Base-by-base conservation (phyloP, 106 monocot species). In the Dactylorhiza incarnata region DNA sequence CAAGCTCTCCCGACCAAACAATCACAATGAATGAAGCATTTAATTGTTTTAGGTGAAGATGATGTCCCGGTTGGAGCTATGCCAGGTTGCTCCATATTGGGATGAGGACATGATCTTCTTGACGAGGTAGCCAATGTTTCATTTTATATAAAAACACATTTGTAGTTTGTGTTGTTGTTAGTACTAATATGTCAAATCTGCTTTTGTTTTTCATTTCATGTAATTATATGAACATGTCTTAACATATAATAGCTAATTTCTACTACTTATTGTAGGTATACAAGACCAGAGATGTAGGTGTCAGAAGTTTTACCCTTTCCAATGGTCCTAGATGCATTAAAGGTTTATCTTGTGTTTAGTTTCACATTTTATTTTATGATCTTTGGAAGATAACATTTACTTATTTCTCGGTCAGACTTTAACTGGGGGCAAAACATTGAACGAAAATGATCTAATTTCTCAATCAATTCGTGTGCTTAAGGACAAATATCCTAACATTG, bases 21-120 rank as follows among this genome's bases (percentile, higher is more conserved):
- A n/a, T n/a, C n/a, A 59, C 22, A 59, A 63, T 24, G 24, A 63
- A 24, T 63, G 25, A 68, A 44, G 37, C 44, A 44, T 45, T 26
- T 53, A 71, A 23, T 68, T 78, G 49, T 65, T 82, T 56, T 69
- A 97, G 97, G 97, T 72, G 97, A 94, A 63, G 89, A 89, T n/a
- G 94, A 97, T 70, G 79, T 80, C 19, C 97, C 97, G 23, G 94
- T 97, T 84, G 97, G 94, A 80, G 97, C 97, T 49, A 97, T 97
- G 97, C 97, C 97, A 46, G 97, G 97, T 77, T 97, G 97, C 65
- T 97, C 80, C 71, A 89, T 93, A 78, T 82, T 97, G 50, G 97
- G 97, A 44, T 97, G 97, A 91, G 85, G 85, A 68, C 94, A 97
- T 86, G 97, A 94, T 37, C 97, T 97, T 74, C 79, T 94, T 25